Evolutionary conservation across 2,329 filamentous ascomycete species (phyloP).

Genomic region (Dichotomopilus funicola): DNA sequence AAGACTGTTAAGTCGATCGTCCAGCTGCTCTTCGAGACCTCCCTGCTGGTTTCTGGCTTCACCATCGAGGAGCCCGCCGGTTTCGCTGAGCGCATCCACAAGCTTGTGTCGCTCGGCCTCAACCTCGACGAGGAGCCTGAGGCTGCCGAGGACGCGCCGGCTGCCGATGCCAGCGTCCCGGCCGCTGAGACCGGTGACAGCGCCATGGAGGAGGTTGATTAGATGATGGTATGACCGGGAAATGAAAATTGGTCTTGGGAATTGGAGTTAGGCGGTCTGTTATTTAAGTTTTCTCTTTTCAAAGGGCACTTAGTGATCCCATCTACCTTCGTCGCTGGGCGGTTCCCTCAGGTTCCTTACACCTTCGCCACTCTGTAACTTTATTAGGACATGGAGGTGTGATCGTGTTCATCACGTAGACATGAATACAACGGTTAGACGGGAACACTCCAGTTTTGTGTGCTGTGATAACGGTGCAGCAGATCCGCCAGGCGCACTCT

Average conservation of each 20-base stretch:
- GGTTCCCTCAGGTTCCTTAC: conserved; percentile 16
- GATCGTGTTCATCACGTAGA: conserved; percentile 22
- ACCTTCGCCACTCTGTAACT: conserved; percentile 22
- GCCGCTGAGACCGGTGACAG: conserved; percentile 68
- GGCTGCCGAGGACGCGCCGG: conserved; percentile 54
- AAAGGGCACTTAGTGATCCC: conserved; percentile 26
- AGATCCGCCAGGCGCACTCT: background rate
- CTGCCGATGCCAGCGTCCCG: conserved; percentile 50
- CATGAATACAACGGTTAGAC: conserved; percentile 22
- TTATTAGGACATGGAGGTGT: conserved; percentile 18
- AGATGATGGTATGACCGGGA: conserved; percentile 39
- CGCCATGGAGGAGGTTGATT: conserved; percentile 99
- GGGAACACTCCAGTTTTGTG: background rate
- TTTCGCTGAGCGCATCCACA: conserved; percentile 99
- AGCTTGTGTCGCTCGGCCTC: conserved; percentile 94
- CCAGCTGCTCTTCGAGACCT: conserved; percentile 97
- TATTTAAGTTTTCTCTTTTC: background rate
- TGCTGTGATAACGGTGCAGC: background rate
- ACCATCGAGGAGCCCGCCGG: conserved; percentile 97
- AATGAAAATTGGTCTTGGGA: conserved; percentile 35
- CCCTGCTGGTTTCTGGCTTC: conserved; percentile 96
- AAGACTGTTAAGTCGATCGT: conserved; percentile 99
- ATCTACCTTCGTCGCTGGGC: conserved; percentile 18
- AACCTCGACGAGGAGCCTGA: conserved; percentile 95
- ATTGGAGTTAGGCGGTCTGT: conserved; percentile 34